Evolutionary conservation across 192 early-diverging fungal genomes (phyloP), one percentile per base, ranked within the genome.

Genomic region (Entomortierella lignicola): DNA sequence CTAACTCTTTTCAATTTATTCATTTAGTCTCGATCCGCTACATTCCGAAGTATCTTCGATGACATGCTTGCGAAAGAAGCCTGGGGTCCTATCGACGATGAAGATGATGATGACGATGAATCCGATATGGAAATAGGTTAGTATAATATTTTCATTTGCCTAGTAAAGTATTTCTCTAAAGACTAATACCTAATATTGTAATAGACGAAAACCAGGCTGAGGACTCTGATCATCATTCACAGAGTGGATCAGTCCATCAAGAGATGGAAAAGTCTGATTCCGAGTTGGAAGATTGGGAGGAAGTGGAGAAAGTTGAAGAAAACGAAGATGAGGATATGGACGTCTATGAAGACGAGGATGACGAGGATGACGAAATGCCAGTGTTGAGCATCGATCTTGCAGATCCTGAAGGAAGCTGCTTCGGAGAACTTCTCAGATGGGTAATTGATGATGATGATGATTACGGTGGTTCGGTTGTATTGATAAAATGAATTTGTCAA

Each of bases 371-470:
- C 0, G 66, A 67, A 0, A 13, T 64, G 23, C 70, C 70, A 2
- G 25, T 17, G 23, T 32, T 72, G 54, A 58, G 4, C 1, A 0
- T 72, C 6, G 20, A 8, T 4, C 23, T 72, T n/a, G n/a, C 7
- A 0, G 34, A 63, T 31, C 61, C 60, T 26, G 61, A 39, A 20
- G 54, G 55, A 0, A 58, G 54, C 32, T 47, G 44, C 10, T 57
- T 72, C 41, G 55, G 64, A 15, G 70, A 63, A 13, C 37, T 72
- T 13, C 29, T 72, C 6, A 39, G 57, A 21, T 72, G 70, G 70
- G 70, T 72, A 64, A 43, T 13, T 41, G 30, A 39, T 42, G 8
- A 37, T 23, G n/a, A n/a, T n/a, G n/a, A n/a, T n/a, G n/a, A n/a
- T n/a, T 25, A 21, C 12, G 15, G 15, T 31, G 34, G 2, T 34